Base-by-base conservation (phyloP, 2,329 filamentous ascomycete species). In the Aspergillus terreus region DNA sequence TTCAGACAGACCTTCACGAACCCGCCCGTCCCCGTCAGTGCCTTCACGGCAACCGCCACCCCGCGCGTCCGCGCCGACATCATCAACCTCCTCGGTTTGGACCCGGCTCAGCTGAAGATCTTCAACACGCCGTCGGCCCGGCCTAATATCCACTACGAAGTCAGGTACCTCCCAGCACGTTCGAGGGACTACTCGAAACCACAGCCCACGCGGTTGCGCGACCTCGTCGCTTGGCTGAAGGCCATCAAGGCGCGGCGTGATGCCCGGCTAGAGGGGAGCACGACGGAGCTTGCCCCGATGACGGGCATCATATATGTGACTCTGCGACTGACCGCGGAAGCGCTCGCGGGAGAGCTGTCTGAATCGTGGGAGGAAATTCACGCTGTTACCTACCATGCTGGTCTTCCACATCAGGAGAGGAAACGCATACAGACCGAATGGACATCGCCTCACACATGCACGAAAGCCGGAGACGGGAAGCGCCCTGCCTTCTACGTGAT, bases 11-110 rank as follows among this genome's bases (percentile, higher is more conserved):
- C 83, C 45, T 62, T 77, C 12, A 65, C 59, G 5, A 91, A 94
- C 58, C 89, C 91, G 0, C 81, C 88, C 50, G 89, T 96, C 0
- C 92, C 92, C 4, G 87, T 97, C 55, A 96, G 94, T 70, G 95
- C 91, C 57, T 81, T 96, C 12, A 97, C 92, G 0, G 92, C 92
- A 0, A 97, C 92, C 0, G 92, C 92, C 11, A 96, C 94, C 21
- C 76, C 80, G 0, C 83, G 83, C 52, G 90, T 96, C 14, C 82
- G 91, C 27, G 76, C 83, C n/a, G 92, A 97, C 69, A 87, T 97
- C 46, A 83, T 96, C 47, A 79, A 74, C 9, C 88, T 87, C 1
- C 80, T 97, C 11, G 82, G 84, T 0, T 75, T 96, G 9, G 79
- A 88, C 54, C 68, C 77, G 14, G 73, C 78, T 0, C 84, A 81